A percentile compares a stretch with the other conserved stretches of the same genome.
Evolutionary conservation across 192 early-diverging fungal genomes (phyloP).

Genomic region (Coemansia sp.): DNA sequence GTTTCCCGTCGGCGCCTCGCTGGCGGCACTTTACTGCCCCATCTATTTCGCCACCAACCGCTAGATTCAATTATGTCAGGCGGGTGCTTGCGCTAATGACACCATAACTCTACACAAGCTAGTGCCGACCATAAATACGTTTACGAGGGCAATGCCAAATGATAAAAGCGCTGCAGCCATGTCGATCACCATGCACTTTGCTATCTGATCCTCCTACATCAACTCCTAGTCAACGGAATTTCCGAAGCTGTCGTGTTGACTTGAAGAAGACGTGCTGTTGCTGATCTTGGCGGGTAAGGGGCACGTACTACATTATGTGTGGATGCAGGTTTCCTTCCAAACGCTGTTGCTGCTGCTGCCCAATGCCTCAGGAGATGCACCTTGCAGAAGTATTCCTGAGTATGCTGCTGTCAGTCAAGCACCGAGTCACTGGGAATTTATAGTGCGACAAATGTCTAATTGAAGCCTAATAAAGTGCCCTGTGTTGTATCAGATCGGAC

Average conservation of each 20-base stretch:
- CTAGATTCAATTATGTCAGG: background rate
- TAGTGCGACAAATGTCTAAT: background rate
- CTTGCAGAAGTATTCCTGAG: no score
- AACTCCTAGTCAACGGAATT: background rate
- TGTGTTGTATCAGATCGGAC: background rate
- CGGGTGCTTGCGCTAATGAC: background rate
- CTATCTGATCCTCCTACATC: background rate
- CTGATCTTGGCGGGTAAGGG: background rate
- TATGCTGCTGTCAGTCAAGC: no score
- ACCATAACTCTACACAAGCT: background rate
- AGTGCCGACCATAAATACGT: background rate
- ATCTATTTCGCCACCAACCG: background rate
- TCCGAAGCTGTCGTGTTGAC: background rate
- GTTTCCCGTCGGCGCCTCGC: constrained; percentile 8
- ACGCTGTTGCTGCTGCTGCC: background rate
- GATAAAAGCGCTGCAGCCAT: background rate
- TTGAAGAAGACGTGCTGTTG: background rate
- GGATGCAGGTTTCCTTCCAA: background rate
- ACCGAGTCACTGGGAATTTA: no score
- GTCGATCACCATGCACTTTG: background rate
- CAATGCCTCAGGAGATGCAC: no score
- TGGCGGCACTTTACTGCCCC: constrained; percentile 2
- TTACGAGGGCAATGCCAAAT: background rate
- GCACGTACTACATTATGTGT: background rate
- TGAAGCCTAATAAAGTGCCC: background rate